These are phyloP conservation scores for Colletotrichum camelliae DNA, from an alignment of 2,329 filamentous ascomycete species.

Conservation along the genomic window DNA sequence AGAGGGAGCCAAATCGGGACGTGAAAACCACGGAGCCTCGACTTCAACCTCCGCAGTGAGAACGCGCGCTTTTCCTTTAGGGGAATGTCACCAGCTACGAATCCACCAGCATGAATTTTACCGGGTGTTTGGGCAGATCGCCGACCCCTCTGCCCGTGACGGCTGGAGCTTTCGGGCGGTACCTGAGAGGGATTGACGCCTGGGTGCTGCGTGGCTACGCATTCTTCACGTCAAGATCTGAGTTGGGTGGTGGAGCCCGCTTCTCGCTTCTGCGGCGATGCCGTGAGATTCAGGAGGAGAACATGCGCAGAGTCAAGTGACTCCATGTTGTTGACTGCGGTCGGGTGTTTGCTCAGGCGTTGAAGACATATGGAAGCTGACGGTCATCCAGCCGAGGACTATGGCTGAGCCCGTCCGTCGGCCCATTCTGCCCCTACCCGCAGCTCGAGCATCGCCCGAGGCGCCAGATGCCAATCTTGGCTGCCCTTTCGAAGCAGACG, in stretches of 20 bases:
- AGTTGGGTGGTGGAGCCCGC: background rate
- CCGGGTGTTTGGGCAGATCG: background rate
- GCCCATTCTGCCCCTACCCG: background rate
- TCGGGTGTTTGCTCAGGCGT: background rate
- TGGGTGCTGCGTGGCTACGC: background rate
- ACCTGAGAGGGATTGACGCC: background rate
- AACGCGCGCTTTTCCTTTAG: background rate
- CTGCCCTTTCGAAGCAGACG: background rate
- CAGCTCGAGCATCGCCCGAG: background rate
- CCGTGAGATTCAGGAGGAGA: background rate
- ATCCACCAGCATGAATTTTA: background rate
- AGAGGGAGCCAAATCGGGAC: conserved; percentile 17
- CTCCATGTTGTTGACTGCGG: background rate
- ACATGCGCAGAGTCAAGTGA: conserved; percentile 14
- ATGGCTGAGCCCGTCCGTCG: background rate
- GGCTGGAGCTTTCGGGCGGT: background rate
- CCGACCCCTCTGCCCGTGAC: background rate
- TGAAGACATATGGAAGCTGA: background rate
- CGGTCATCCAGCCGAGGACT: background rate
- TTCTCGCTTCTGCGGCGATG: conserved; percentile 4
- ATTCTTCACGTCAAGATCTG: background rate
- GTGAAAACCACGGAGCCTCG: conserved; percentile 20
- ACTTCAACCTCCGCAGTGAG: conserved; percentile 10
- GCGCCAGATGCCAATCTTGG: background rate
- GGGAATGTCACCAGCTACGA: background rate